Evolutionary conservation across 495 filamentous ascomycete genomes (phyloP), one percentile per base, ranked within the genome.

Genomic region (Tuber indicum): DNA sequence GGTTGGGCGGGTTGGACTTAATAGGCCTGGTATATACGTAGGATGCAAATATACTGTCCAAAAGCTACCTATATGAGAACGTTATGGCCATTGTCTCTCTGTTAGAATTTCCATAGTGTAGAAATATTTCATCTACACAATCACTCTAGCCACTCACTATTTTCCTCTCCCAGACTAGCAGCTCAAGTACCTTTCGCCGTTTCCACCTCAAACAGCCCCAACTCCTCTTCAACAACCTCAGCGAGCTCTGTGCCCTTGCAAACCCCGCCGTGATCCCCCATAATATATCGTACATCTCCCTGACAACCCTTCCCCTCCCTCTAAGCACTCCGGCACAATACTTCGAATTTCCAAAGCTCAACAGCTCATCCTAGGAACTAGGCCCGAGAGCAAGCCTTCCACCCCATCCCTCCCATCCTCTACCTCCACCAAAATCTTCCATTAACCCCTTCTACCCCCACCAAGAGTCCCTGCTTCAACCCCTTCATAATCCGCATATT

Each of bases 381-480:
- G 5, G 6, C 4, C 5, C 6, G 5, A 43, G 42, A 88, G 91
- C 86, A 62, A 88, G 87, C 44, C 89, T 79, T 58, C 82, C 84
- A 78, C 42, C 86, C 74, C 86, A 72, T 72, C 70, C 52, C 3
- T 10, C 9, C n/a, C 52, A n/a, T 82, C 72, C 76, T 74, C 73
- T 85, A 84, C 75, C 79, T 84, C 45, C 85, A 84, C 14, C 91
- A 89, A 82, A 88, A 88, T 1, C 85, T 89, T 1, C 70, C 79
- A 86, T 85, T 91, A 89, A 92, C 81, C 82, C 32, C 26, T 77
- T 71, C 52, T 86, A 85, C 47, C 89, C 87, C 4, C 74, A 1
- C 91, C 91, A 85, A 94, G 94, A 0, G 93, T 91, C 7, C 86
- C 87, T 4, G 83, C 82, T 3, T 90, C 84, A 72, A 95, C 90